Base-by-base conservation (phyloP, 768 basidiomycete species). In the Mycena chlorophos region DNA sequence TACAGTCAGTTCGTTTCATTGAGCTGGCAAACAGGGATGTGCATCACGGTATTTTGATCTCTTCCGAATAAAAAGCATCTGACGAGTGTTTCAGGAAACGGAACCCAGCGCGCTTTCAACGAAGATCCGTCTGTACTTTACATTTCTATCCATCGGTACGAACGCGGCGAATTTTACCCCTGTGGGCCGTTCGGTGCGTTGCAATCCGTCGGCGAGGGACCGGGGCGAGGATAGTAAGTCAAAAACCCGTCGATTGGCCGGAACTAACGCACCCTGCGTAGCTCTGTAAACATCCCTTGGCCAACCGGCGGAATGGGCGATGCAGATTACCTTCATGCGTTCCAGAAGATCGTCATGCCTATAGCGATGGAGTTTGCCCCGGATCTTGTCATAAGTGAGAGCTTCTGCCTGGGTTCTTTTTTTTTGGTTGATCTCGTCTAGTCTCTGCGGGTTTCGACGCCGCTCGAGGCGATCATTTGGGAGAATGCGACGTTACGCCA, bases 381-480 rank as follows among this genome's bases (percentile, higher is more conserved):
- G 2, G 95, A 99, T 59, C 78, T 98, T 3, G 93, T 99, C 5
- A 94, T 98, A 60, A 92, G 97, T 98, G 63, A 53, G 91, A 77
- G 4, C 17, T 13, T 28, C 20, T 12, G 20, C 12, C 5, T 31
- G 1, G 39, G n/a, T 46, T 2, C 42, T 31, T 25, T 22, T 34
- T 19, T 12, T 17, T 42, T 16, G 29, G 37, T 47, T 57, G 19
- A 58, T 19, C 23, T 5, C 54, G 8, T 14, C 8, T 42, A 99
- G 97, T 99, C 65, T 98, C 96, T 6, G 94, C 97, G 17, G 97
- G 97, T 3, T 99, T 98, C 66, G 97, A 99, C 66, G 97, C 97
- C 8, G 97, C 97, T 1, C 82, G 80, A 26, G 97, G 97, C 3
- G 97, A 99, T 65, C 84, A 86, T 31, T 79, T 99, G 3, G 97